These are phyloP conservation scores for Xylaria flabelliformis DNA, from an alignment of 495 filamentous ascomycete genomes.

Conservation along the genomic window DNA sequence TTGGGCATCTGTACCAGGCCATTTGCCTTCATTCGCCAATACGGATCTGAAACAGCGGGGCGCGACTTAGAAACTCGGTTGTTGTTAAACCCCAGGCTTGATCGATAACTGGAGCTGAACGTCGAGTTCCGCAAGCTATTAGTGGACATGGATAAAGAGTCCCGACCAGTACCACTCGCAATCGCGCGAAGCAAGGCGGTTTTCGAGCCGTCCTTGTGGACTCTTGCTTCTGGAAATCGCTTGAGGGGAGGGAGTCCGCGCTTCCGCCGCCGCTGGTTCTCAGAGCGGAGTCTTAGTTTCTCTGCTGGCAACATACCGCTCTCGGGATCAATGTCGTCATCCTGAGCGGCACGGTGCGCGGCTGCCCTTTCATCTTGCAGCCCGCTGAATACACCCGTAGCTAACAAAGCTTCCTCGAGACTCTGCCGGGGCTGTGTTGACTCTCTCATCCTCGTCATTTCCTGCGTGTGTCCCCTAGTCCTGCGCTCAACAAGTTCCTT, in stretches of 20 bases:
- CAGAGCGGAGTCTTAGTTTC: slow-evolving; percentile 31
- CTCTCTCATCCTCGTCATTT: slow-evolving; percentile 29
- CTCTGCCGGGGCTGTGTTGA: slow-evolving; percentile 31
- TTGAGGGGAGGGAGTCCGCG: slow-evolving; percentile 36
- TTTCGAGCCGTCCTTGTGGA: slow-evolving; percentile 35
- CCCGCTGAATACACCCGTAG: slow-evolving; percentile 49
- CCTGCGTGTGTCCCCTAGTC: slow-evolving; percentile 25
- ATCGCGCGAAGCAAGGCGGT: slow-evolving; percentile 37
- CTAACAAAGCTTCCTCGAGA: slow-evolving; percentile 51
- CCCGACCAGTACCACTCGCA: slow-evolving; percentile 28
- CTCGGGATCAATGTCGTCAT: slow-evolving; percentile 20
- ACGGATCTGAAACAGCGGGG: slow-evolving; percentile 36
- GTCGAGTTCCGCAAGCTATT: slow-evolving; percentile 39
- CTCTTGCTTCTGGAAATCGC: slow-evolving; percentile 30
- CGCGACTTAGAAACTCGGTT: slow-evolving; percentile 37
- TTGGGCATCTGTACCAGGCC: slow-evolving; percentile 53
- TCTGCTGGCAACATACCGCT: slow-evolving; percentile 14
- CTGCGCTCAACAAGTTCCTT: slow-evolving; percentile 33
- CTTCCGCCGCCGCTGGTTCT: slow-evolving; percentile 35
- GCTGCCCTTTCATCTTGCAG: slow-evolving; percentile 45
- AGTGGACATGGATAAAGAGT: slow-evolving; percentile 37
- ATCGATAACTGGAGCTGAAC: slow-evolving; percentile 42
- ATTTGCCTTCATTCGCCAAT: slow-evolving; percentile 50
- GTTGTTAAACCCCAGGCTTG: slow-evolving; percentile 37
- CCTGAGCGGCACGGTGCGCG: slow-evolving; percentile 39